Base-by-base conservation (phyloP, 331 rosid genomes). In the Phaseolus coccineus region DNA sequence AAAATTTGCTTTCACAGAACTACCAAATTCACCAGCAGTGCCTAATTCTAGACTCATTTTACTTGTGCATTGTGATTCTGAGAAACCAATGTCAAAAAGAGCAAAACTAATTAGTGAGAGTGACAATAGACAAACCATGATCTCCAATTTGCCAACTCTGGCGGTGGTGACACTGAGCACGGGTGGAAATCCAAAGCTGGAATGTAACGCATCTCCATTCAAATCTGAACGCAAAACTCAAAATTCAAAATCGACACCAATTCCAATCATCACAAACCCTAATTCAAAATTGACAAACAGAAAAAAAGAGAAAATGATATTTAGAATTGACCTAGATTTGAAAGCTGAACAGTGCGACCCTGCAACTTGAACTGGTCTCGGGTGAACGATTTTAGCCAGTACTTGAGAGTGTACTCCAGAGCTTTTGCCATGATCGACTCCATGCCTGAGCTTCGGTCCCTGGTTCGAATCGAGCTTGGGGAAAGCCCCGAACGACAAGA, bases 341-440 rank as follows among this genome's bases (percentile, higher is more conserved):
- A 91, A 9, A 95, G 97, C 86, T 93, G 97, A 24, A 55, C 97
- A 42, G 92, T 93, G 76, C 96, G 90, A 51, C 99, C 99, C 87
- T 92, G 97, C 87, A 87, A 82, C 87, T 95, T 93, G 88, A 95
- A 95, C 87, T 95, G 99, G 44, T 92, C 99, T 67, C 99, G 59
- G 56, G 99, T 76, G 94, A 92, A 95, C 1, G 97, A 93, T 80
- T 91, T 95, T 80, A 95, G 87, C 99, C 99, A 95, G 79, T 95
- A 93, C 87, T 93, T 95, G 74, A 93, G 99, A 42, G 97, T 95
- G 80, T 90, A 95, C 87, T 95, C 99, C 69, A 95, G 74, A 25
- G 99, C 97, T 30, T 85, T 80, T 16, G 90, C 99, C 74, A 95
- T 52, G 73, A 95, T 88, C 33, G 99, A 90, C 90, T 95, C 99